A percentile compares a stretch with the other conserved stretches of the same genome.
Conservation (phyloP, 306 rosid genomes). For the Cucurbita argyrosperma region DNA sequence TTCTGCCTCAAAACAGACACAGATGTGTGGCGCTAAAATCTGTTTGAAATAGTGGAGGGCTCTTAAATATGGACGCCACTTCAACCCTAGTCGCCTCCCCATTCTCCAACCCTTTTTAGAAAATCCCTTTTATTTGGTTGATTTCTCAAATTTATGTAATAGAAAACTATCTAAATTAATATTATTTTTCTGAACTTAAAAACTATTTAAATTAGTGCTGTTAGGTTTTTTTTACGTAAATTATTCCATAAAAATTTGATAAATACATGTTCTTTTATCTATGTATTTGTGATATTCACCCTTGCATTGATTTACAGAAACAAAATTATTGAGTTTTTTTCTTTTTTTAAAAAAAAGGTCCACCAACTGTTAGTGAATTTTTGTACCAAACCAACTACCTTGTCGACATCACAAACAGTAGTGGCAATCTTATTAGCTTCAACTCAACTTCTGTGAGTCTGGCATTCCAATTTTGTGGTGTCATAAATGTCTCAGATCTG, state of each 20-base stretch:
- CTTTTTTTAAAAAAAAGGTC: background rate
- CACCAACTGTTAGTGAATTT: slow-evolving; percentile 11
- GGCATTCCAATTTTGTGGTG: background rate
- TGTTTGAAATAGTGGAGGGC: background rate
- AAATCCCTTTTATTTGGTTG: background rate
- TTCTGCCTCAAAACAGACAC: background rate
- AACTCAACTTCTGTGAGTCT: background rate
- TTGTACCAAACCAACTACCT: slow-evolving; percentile 2
- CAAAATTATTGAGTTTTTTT: too few species aligned
- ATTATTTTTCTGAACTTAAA: too few species aligned
- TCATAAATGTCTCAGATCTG: background rate
- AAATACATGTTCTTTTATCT: too few species aligned
- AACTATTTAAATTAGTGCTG: too few species aligned
- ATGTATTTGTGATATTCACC: too few species aligned
- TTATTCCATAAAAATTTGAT: too few species aligned
- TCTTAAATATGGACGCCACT: background rate
- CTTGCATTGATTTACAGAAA: too few species aligned
- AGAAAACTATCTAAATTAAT: too few species aligned
- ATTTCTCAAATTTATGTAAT: background rate
- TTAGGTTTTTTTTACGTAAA: too few species aligned
- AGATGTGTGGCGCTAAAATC: background rate
- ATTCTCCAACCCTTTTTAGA: background rate
- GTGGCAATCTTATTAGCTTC: slow-evolving; percentile 10
- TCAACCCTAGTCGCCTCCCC: background rate
- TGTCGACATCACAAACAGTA: background rate